Conservation (phyloP, 2,329 filamentous ascomycete species). For the Fusarium citri region DNA sequence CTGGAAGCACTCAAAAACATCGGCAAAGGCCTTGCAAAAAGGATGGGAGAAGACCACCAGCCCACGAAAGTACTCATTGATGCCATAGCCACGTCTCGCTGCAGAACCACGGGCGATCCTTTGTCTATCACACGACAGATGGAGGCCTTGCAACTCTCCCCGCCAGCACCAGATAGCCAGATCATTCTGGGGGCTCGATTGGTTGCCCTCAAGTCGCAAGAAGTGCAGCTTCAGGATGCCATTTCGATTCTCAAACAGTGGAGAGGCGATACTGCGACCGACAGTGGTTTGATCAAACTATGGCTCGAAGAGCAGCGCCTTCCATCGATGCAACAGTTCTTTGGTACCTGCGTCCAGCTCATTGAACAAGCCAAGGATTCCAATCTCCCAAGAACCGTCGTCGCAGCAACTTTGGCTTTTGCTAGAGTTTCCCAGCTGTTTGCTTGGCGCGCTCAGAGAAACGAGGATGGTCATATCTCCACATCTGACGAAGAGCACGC, state of each 20-base stretch:
- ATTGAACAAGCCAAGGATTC: background rate
- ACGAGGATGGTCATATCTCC: background rate
- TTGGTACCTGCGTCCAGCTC: background rate
- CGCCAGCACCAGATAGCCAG: background rate
- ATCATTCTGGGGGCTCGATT: constrained; percentile 2
- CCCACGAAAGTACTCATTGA: constrained; percentile 3
- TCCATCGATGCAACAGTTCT: background rate
- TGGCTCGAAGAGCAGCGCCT: background rate
- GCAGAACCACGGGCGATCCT: background rate
- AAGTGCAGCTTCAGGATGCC: constrained; percentile 4
- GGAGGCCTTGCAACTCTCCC: background rate
- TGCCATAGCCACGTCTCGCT: background rate
- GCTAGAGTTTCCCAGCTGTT: background rate
- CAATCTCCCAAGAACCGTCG: background rate
- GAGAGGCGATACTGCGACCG: background rate
- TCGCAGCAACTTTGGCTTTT: background rate
- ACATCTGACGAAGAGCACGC: background rate
- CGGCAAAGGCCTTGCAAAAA: background rate
- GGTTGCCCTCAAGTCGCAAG: background rate
- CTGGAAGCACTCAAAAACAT: background rate
- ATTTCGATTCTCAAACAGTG: background rate
- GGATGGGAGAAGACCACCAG: constrained; percentile 25
- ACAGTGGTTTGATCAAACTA: background rate
- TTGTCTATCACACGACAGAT: background rate
- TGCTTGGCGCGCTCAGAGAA: background rate